phyloP scores from a whole-genome alignment of 140 eudicot species.

The Bidens hawaiensis region DNA sequence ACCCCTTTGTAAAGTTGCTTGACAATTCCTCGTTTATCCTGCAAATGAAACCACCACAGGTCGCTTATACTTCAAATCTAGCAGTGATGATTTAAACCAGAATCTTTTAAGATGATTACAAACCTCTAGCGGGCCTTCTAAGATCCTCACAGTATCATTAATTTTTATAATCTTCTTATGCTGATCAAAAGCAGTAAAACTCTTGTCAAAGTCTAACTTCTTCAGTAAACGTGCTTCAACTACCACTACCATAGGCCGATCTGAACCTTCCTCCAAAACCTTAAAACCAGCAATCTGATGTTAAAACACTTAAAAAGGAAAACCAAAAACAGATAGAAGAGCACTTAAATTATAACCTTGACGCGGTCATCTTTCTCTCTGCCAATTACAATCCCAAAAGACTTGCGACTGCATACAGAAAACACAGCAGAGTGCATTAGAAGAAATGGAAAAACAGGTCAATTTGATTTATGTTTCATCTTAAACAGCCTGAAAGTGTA shows the following conservation, averaged over 20 bases:
- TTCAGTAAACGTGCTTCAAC: conserved; percentile 48
- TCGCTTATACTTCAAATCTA: neutral
- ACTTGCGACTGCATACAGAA: conserved; percentile 58
- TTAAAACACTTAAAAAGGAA: conserved; percentile 1
- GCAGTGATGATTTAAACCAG: neutral
- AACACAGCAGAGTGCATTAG: neutral
- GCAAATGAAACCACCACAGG: conserved; percentile 25
- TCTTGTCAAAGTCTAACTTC: conserved; percentile 54
- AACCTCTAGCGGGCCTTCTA: conserved; percentile 90
- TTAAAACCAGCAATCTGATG: conserved; percentile 19
- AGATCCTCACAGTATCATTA: conserved; percentile 53
- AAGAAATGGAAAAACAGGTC: conserved; percentile 1
- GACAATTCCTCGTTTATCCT: conserved; percentile 75
- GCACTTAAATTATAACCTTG: conserved; percentile 41
- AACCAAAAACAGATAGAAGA: neutral
- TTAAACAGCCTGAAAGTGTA: neutral
- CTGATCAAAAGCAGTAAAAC: conserved; percentile 59
- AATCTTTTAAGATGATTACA: conserved; percentile 5
- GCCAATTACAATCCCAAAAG: conserved; percentile 73
- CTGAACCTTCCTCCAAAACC: conserved; percentile 71
- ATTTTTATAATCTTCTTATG: conserved; percentile 50
- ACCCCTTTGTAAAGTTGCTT: conserved; percentile 74
- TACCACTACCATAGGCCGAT: conserved; percentile 46
- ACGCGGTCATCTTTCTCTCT: conserved; percentile 61
- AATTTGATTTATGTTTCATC: neutral